Percentiles rank a stretch among this genome's conserved stretches.
Evolutionary conservation across 2,329 filamentous ascomycete species (phyloP).

Genomic region (Rutstroemia sp.): DNA sequence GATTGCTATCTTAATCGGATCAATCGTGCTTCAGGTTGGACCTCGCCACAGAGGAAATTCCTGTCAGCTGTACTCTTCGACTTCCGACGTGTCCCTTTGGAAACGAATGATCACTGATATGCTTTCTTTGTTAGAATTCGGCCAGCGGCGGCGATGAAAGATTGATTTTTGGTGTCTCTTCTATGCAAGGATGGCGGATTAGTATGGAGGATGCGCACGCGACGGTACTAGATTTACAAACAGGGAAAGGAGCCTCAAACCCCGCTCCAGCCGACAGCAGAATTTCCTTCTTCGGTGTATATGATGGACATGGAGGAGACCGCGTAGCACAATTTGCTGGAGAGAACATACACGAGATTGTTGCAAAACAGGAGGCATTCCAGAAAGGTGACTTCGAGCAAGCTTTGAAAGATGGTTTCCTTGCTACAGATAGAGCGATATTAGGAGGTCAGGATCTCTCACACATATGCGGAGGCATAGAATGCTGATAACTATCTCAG

Average conservation of each 20-base stretch:
- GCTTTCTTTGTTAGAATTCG: slow-evolving; percentile 56
- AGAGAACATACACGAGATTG: slow-evolving; percentile 87
- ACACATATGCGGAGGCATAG: slow-evolving; percentile 1
- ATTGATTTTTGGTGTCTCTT: slow-evolving; percentile 87
- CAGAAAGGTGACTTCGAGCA: slow-evolving; percentile 88
- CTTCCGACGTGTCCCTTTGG: neutral
- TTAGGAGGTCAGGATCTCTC: slow-evolving; percentile 63
- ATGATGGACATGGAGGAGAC: slow-evolving; percentile 94
- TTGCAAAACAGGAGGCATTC: slow-evolving; percentile 91
- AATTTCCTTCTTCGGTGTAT: slow-evolving; percentile 95
- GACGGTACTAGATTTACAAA: slow-evolving; percentile 77
- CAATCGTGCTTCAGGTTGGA: neutral
- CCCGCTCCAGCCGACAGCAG: slow-evolving; percentile 59
- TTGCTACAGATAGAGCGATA: slow-evolving; percentile 93
- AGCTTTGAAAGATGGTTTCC: slow-evolving; percentile 92
- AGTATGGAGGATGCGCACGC: slow-evolving; percentile 99
- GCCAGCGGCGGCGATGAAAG: slow-evolving; percentile 87
- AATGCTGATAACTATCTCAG: slow-evolving; percentile 42
- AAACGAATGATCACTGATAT: slow-evolving; percentile 13
- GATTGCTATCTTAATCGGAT: neutral
- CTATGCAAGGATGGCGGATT: slow-evolving; percentile 99
- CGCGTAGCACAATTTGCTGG: slow-evolving; percentile 92
- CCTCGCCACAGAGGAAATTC: too few relatives aligned
- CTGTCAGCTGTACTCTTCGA: too few relatives aligned
- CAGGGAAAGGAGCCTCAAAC: slow-evolving; percentile 42